Percentiles rank a stretch among this genome's conserved stretches.
phyloP scores from a whole-genome alignment of 495 filamentous ascomycete species.

The Tuber umbilicatum region DNA sequence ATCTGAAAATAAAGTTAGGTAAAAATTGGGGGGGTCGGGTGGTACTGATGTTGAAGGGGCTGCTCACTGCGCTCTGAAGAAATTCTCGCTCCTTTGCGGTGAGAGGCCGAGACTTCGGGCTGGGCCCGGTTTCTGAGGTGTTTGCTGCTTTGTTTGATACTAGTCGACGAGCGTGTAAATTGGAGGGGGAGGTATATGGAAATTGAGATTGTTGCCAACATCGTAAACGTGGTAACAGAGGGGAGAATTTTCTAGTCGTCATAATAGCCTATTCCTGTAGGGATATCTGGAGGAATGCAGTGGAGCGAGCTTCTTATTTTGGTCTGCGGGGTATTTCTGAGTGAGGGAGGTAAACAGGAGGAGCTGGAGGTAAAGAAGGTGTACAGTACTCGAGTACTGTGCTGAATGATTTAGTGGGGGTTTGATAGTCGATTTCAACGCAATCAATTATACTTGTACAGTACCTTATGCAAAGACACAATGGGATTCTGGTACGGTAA shows the following conservation, averaged over 20 bases:
- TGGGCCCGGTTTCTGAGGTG: background rate
- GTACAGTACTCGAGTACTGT: too few species aligned
- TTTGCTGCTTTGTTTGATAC: background rate
- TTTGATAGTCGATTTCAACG: background rate
- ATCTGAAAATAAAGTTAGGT: constrained; percentile 44
- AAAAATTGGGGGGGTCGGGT: constrained; percentile 2
- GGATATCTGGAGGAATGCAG: background rate
- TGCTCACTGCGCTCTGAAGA: constrained; percentile 64
- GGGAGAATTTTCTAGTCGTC: background rate
- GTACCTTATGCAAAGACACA: background rate
- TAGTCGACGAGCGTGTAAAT: background rate
- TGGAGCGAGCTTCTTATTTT: background rate
- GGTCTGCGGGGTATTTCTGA: background rate
- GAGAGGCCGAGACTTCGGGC: constrained; percentile 50
- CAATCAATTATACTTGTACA: background rate
- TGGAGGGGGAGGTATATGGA: background rate
- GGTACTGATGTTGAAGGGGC: constrained; percentile 12
- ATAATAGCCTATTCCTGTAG: background rate
- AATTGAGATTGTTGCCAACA: background rate
- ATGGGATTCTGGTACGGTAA: background rate
- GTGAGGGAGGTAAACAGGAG: background rate
- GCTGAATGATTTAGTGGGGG: background rate
- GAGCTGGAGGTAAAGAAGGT: background rate
- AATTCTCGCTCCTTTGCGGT: constrained; percentile 64
- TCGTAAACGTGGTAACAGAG: background rate